Conservation (phyloP, 2,329 filamentous ascomycete genomes). For the Penicillium freii region DNA sequence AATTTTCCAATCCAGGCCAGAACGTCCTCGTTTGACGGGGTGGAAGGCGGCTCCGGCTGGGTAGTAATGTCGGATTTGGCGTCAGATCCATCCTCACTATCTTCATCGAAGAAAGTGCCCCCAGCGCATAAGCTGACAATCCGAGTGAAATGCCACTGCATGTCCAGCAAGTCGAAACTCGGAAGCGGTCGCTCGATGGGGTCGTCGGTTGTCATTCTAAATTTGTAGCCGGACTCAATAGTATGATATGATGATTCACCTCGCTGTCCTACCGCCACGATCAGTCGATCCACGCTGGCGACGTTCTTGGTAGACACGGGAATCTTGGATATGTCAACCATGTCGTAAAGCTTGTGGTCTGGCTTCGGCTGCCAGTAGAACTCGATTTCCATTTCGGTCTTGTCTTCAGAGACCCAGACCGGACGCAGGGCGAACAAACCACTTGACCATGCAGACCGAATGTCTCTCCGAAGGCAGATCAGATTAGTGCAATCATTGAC, state of each 20-base stretch:
- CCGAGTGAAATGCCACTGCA: conserved; percentile 16
- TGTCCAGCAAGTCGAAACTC: conserved; percentile 13
- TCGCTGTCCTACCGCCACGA: neutral
- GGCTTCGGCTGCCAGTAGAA: conserved; percentile 13
- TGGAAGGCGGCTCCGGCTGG: neutral
- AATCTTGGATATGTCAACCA: neutral
- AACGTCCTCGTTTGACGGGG: neutral
- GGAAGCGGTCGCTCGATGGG: conserved; percentile 5
- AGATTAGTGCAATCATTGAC: conserved; percentile 7
- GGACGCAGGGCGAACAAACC: conserved; percentile 10
- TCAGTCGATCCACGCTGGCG: neutral
- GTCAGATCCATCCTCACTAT: neutral
- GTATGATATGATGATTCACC: neutral
- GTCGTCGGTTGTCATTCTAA: conserved; percentile 5
- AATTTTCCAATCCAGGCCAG: neutral
- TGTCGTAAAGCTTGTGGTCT: neutral
- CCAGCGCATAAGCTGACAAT: conserved; percentile 4
- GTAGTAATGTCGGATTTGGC: neutral
- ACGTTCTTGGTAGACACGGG: neutral
- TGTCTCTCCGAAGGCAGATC: conserved; percentile 11
- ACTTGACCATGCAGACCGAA: conserved; percentile 3
- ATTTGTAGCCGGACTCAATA: conserved; percentile 10
- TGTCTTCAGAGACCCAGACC: neutral
- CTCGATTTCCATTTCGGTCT: conserved; percentile 8
- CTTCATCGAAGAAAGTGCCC: neutral